Evolutionary conservation across 192 early-diverging fungal genomes (phyloP), one percentile per base, ranked within the genome.

Genomic region (Podila clonocystis): DNA sequence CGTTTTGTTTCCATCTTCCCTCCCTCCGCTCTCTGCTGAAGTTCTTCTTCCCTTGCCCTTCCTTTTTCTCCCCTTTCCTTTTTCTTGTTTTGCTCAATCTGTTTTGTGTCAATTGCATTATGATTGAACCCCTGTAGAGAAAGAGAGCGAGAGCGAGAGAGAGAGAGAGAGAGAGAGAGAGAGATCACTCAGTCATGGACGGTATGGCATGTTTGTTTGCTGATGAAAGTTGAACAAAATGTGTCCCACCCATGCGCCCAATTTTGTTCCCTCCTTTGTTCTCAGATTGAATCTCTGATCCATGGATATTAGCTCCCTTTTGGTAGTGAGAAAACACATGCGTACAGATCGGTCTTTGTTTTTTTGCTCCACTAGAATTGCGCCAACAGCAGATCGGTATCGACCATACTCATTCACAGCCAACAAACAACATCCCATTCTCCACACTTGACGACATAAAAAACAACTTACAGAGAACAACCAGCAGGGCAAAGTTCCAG

Each of bases 401-500:
- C 9, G 41, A 41, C 11, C 26, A 20, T 50, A 1, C 20, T 17
- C 24, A 33, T 63, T 13, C 48, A 31, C 4, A 15, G 12, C 48
- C 36, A 50, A n/a, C 24, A 26, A n/a, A 67, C 58, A 29, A 33
- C 30, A 15, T 7, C 4, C 29, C 4, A 30, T 24, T 20, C 59
- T 33, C 34, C 7, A 15, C 50, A 31, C 31, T 31, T 31, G 31
- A 31, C 31, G n/a, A n/a, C n/a, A n/a, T n/a, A 9, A 36, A 45
- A 30, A 7, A 17, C n/a, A 30, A 67, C 77, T 38, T 80, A 80
- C 77, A 80, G 28, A 80, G 62, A 34, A 80, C 62, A 15, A 80
- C 77, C 67, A 80, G 50, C 19, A 80, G 77, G 2, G 38, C 45
- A 65, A 80, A 80, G 60, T 80, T 80, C 77, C 77, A 73, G 57